These are phyloP conservation scores for Platanthera guangdongensis DNA, from an alignment of 106 monocot species.

Conservation along the genomic window DNA sequence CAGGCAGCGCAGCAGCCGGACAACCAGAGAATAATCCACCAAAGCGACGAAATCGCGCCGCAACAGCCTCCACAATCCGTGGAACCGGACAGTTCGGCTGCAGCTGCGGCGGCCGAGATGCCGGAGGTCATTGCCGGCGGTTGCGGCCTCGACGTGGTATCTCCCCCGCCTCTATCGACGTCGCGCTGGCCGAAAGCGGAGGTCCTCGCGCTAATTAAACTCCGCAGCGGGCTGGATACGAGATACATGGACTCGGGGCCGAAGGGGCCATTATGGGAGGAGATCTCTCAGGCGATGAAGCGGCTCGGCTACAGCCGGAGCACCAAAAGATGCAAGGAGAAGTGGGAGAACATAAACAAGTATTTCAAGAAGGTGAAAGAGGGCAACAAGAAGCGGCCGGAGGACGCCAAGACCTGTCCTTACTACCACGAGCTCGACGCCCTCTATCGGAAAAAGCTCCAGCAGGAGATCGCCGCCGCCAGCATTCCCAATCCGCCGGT, in stretches of 20 bases:
- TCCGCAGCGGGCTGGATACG: slow-evolving; percentile 39
- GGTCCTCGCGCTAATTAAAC: slow-evolving; percentile 41
- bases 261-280: slow-evolving; percentile 79
- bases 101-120: not conserved
- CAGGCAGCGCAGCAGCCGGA: not conserved
- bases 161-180: not conserved
- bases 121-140: not conserved
- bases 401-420: slow-evolving; percentile 82
- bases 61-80: not conserved
- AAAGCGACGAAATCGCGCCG: not conserved
- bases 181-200: slow-evolving; percentile 61
- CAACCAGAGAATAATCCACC: not conserved
- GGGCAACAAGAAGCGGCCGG: slow-evolving; percentile 73
- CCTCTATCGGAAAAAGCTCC: slow-evolving; percentile 51
- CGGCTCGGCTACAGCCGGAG: slow-evolving; percentile 55
- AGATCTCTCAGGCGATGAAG: slow-evolving; percentile 55
- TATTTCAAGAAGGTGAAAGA: slow-evolving; percentile 92
- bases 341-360: slow-evolving; percentile 95
- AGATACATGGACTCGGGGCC: slow-evolving; percentile 62
- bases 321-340: slow-evolving; percentile 81
- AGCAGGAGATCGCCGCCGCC: not conserved
- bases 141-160: not conserved
- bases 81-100: not conserved
- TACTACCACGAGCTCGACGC: slow-evolving; percentile 78
- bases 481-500: not conserved